Conservation (phyloP, 2,329 filamentous ascomycete species). For the Monilinia fructicola region DNA sequence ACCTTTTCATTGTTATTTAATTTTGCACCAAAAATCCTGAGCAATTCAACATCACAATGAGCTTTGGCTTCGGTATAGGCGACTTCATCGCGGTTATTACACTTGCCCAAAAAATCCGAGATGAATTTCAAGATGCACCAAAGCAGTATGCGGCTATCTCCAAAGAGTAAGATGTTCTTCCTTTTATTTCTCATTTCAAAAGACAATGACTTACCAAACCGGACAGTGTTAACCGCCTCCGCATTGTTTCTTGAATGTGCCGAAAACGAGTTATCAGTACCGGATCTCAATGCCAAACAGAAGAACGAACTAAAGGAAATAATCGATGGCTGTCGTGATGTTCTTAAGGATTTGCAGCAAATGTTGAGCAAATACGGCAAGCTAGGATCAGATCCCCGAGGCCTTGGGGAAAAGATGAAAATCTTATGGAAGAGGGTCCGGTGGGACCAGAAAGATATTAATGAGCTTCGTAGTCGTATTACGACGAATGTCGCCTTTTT, state of each 20-base stretch:
- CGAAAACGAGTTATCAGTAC: constrained; percentile 29
- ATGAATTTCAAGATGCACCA: constrained; percentile 36
- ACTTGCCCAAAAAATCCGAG: constrained; percentile 36
- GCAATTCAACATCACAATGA: constrained; percentile 32
- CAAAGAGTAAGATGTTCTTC: constrained; percentile 9
- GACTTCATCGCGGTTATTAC: constrained; percentile 38
- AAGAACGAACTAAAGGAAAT: constrained; percentile 31
- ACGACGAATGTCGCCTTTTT: constrained; percentile 35
- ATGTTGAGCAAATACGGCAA: constrained; percentile 22
- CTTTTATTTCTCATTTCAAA: neutral
- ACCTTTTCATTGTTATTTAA: neutral
- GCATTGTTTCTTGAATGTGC: constrained; percentile 25
- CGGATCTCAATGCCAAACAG: constrained; percentile 29
- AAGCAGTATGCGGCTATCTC: constrained; percentile 33
- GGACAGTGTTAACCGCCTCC: constrained; percentile 24
- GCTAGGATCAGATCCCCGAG: constrained; percentile 20
- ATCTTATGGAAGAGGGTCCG: constrained; percentile 36
- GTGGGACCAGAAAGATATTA: constrained; percentile 33
- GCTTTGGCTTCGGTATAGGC: constrained; percentile 40
- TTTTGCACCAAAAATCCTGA: neutral
- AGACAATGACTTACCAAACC: neutral
- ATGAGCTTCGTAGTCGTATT: constrained; percentile 30
- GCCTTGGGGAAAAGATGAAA: constrained; percentile 25
- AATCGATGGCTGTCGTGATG: constrained; percentile 24
- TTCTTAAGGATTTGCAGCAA: constrained; percentile 27